These are phyloP conservation scores for Candida endomychidarum DNA, from an alignment of 805 yeast species.

Conservation along the genomic window DNA sequence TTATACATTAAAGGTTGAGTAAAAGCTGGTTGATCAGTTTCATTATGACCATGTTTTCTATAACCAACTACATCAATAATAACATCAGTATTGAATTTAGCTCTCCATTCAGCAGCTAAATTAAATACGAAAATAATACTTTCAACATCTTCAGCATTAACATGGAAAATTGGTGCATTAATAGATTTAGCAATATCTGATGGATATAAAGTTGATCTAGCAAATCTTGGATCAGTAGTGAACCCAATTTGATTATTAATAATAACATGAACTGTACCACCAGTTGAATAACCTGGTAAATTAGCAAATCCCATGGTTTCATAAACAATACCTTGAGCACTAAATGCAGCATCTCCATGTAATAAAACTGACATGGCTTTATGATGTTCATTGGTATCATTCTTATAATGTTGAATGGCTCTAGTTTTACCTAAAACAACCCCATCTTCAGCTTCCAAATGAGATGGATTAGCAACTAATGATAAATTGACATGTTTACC, in stretches of 20 bases:
- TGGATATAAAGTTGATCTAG: constrained; percentile 97
- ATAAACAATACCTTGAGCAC: constrained; percentile 98
- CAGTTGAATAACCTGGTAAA: constrained; percentile 94
- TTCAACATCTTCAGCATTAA: constrained; percentile 97
- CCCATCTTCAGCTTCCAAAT: constrained; percentile 98
- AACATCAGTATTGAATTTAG: constrained; percentile 93
- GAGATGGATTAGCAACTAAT: constrained; percentile 98
- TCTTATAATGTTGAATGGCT: constrained; percentile 89
- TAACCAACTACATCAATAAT: constrained; percentile 96
- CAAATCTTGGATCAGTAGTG: constrained; percentile 97
- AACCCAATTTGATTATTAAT: constrained; percentile 99
- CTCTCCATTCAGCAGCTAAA: constrained; percentile 98
- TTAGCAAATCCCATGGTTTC: constrained; percentile 95
- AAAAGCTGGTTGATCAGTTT: constrained; percentile 98
- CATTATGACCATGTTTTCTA: constrained; percentile 98
- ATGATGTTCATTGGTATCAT: constrained; percentile 75
- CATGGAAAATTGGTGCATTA: constrained; percentile 99
- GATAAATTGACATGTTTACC: constrained; percentile 96
- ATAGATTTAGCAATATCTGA: constrained; percentile 95
- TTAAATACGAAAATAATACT: constrained; percentile 87
- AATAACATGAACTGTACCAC: constrained; percentile 96
- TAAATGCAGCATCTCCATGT: constrained; percentile 99
- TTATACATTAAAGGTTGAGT: constrained; percentile 98
- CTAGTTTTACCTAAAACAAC: constrained; percentile 98
- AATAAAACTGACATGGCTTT: constrained; percentile 90